Evolutionary conservation across 108 stramenopile species (phyloP).

Genomic region (Nitzschia sp.): DNA sequence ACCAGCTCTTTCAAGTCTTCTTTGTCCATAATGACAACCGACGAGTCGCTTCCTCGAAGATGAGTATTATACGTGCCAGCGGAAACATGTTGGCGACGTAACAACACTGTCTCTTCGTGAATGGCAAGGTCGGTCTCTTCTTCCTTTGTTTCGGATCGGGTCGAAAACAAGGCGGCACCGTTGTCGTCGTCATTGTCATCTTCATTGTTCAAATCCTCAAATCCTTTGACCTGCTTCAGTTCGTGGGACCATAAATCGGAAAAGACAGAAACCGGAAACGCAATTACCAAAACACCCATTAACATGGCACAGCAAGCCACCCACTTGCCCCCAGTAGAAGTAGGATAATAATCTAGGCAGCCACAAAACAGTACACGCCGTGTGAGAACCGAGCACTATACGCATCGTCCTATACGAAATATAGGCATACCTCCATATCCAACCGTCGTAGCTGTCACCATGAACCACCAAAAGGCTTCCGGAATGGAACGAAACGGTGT

Average conservation of each 20-base stretch:
- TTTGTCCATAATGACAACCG: conserved; percentile 20
- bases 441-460: conserved; percentile 78
- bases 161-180: not conserved
- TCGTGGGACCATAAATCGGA: conserved; percentile 73
- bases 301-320: conserved; percentile 64
- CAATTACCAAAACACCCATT: conserved; percentile 68
- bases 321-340: conserved; percentile 46
- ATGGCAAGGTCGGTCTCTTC: not conserved
- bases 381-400: not conserved
- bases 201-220: conserved; percentile 8
- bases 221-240: conserved; percentile 36
- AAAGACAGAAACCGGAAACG: conserved; percentile 82
- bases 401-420: too few relatives aligned
- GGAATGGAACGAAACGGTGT: conserved; percentile 69
- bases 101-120: not conserved
- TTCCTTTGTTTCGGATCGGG: not conserved
- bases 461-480: conserved; percentile 75
- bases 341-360: conserved; percentile 50
- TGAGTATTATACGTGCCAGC: not conserved
- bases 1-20: conserved; percentile 29
- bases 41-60: not conserved
- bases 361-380: not conserved
- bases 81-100: not conserved
- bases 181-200: conserved; percentile 18
- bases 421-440: conserved; percentile 53